Conservation (phyloP, 352 stramenopile species). For the Phytopythium aichiense region DNA sequence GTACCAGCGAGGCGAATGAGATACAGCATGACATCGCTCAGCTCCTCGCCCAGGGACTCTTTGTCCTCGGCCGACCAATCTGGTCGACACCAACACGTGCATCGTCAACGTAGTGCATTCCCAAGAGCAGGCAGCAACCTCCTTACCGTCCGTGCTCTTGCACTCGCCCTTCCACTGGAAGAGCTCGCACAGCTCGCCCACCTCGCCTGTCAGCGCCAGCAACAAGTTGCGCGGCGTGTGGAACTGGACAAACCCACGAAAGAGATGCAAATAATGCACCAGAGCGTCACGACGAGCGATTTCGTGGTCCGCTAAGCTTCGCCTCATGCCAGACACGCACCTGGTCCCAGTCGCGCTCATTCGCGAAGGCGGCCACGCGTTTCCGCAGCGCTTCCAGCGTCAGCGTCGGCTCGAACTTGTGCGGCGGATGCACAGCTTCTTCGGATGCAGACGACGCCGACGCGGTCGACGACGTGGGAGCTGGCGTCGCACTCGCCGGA, state of each 20-base stretch:
- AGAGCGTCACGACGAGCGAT: no score
- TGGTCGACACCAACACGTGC: neutral
- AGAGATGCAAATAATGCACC: neutral
- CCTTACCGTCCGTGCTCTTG: conserved; percentile 46
- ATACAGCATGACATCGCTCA: conserved; percentile 94
- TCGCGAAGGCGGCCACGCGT: conserved; percentile 21
- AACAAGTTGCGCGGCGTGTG: conserved; percentile 85
- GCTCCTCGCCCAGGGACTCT: conserved; percentile 88
- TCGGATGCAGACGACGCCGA: conserved; percentile 20
- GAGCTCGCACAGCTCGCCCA: conserved; percentile 89
- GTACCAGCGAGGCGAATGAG: conserved; percentile 75
- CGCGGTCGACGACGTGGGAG: conserved; percentile 11
- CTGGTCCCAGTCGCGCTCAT: conserved; percentile 33
- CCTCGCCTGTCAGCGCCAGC: conserved; percentile 89
- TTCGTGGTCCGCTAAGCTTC: neutral
- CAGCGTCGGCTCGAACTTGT: conserved; percentile 11
- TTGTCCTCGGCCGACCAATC: conserved; percentile 58
- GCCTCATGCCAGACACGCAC: neutral
- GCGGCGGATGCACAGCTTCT: conserved; percentile 9
- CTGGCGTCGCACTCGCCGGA: conserved; percentile 15
- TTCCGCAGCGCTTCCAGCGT: conserved; percentile 27
- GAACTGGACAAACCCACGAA: conserved; percentile 7
- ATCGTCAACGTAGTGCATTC: neutral
- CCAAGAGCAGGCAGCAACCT: neutral
- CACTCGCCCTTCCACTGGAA: conserved; percentile 92